Conservation (phyloP, 202 grass and related monocot species). For the Schoenoplectus triqueter region DNA sequence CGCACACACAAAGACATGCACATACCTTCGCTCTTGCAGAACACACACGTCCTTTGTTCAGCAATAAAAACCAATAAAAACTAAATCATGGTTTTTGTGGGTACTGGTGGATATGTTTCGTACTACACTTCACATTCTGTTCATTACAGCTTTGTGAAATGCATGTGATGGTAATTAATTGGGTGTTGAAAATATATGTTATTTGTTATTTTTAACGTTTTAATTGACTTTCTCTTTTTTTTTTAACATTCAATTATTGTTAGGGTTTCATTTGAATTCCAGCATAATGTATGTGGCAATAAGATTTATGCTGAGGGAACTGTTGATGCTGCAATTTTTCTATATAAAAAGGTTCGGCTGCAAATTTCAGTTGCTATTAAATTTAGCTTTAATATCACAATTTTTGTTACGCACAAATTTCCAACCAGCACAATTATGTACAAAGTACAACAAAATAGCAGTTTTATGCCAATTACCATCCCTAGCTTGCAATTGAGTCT, state of each 20-base stretch:
- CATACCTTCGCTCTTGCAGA: not conserved
- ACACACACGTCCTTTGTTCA: not conserved
- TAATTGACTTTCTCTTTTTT: not conserved
- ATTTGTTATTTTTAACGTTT: constrained; percentile 34
- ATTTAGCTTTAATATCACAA: not conserved
- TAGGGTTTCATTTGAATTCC: constrained; percentile 96
- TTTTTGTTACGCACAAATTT: not conserved
- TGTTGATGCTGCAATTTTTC: constrained; percentile 77
- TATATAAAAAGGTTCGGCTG: constrained; percentile 64
- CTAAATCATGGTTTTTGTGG: not conserved
- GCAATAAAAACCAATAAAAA: not conserved
- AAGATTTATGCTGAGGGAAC: constrained; percentile 86
- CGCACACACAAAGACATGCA: not conserved
- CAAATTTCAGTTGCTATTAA: constrained; percentile 12
- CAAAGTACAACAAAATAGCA: not conserved
- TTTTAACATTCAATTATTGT: not conserved
- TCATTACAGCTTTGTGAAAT: not conserved
- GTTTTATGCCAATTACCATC: not conserved
- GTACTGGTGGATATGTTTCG: not conserved
- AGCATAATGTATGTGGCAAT: constrained; percentile 86
- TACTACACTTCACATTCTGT: not conserved
- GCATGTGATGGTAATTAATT: not conserved
- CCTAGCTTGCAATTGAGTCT: not conserved
- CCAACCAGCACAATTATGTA: not conserved
- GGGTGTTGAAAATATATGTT: not conserved